phyloP scores from a whole-genome alignment of 2,329 filamentous ascomycete genomes.

The Graphium sp. region DNA sequence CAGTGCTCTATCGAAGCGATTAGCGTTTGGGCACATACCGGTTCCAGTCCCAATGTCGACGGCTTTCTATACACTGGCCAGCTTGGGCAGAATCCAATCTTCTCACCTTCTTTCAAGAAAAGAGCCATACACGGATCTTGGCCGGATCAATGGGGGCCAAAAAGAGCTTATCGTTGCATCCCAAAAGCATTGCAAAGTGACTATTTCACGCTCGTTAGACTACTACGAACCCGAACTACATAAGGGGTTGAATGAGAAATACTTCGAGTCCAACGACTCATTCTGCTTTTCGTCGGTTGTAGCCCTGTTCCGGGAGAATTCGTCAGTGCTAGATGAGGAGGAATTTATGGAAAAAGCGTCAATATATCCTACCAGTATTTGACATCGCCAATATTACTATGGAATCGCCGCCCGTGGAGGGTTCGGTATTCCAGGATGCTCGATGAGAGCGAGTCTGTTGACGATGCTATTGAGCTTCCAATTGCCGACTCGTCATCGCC shows the following conservation, averaged over 20 bases:
- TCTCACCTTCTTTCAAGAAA: constrained; percentile 2
- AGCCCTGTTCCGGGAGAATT: constrained; percentile 1
- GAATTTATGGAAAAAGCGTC: no score
- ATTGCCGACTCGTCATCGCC: no score
- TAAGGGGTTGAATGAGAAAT: constrained; percentile 1
- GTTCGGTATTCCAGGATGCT: constrained; percentile 15
- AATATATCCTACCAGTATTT: no score
- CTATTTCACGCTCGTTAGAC: constrained; percentile 1
- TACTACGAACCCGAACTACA: background rate
- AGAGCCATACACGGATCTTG: constrained; percentile 7
- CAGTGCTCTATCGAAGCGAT: no score
- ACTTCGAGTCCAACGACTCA: constrained; percentile 9
- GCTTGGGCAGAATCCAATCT: background rate
- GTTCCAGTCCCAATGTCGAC: constrained; percentile 8
- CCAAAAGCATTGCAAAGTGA: constrained; percentile 9
- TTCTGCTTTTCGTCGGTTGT: constrained; percentile 7
- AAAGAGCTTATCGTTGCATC: constrained; percentile 9
- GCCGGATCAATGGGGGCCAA: constrained; percentile 9
- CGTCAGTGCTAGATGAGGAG: background rate
- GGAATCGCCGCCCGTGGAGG: constrained; percentile 6
- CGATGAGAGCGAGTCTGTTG: constrained; percentile 13
- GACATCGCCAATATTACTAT: no score
- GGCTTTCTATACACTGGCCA: constrained; percentile 5
- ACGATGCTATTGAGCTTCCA: constrained; percentile 9
- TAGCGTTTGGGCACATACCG: no score